These are phyloP conservation scores for Pichia deserticola DNA, from an alignment of 805 yeast genomes.

Conservation along the genomic window DNA sequence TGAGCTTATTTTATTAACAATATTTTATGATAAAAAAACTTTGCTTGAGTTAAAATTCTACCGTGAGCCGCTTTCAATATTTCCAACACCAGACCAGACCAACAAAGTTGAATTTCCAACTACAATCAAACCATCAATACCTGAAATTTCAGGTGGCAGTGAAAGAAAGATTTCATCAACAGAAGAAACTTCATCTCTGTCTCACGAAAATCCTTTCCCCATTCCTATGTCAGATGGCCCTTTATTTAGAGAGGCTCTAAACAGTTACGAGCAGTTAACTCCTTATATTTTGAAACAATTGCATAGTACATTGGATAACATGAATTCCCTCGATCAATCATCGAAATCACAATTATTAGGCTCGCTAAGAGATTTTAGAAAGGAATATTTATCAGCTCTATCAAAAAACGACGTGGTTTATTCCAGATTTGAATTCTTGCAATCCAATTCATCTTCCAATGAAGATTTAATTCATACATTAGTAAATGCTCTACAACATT, in stretches of 20 bases:
- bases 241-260: constrained; percentile 23
- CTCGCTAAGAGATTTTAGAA: constrained; percentile 7
- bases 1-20: background rate
- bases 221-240: constrained; percentile 33
- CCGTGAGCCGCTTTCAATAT: background rate
- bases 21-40: background rate
- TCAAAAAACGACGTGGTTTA: constrained; percentile 2
- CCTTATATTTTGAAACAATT: constrained; percentile 15
- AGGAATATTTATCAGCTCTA: constrained; percentile 4
- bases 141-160: background rate
- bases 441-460: background rate
- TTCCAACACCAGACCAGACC: background rate
- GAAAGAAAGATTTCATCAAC: background rate
- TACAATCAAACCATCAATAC: background rate
- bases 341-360: constrained; percentile 4
- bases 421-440: background rate
- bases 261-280: constrained; percentile 21
- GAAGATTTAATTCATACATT: background rate
- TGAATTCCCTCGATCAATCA: constrained; percentile 14
- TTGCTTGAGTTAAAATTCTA: background rate
- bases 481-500: constrained; percentile 5
- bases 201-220: constrained; percentile 18
- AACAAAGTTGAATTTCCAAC: too few relatives aligned
- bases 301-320: constrained; percentile 13
- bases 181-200: background rate